Evolutionary conservation across 768 basidiomycete species (phyloP).

Genomic region (Piloderma croceum): DNA sequence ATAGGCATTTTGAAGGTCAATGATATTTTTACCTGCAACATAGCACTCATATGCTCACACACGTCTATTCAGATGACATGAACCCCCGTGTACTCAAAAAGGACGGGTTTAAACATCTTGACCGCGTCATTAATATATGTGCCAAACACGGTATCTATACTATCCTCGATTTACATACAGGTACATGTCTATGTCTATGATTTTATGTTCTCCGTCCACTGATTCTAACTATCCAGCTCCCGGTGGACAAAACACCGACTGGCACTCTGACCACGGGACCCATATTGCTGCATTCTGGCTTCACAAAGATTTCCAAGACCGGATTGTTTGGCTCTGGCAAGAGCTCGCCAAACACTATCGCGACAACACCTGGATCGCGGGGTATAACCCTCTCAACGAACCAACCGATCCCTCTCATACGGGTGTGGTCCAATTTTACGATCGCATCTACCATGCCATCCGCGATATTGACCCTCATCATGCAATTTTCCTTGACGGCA

Average conservation of each 20-base stretch:
- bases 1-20: conserved; percentile 62
- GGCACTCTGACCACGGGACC: conserved; percentile 72
- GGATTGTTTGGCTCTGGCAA: conserved; percentile 71
- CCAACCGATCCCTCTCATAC: conserved; percentile 61
- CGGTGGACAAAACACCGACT: conserved; percentile 71
- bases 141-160: conserved; percentile 64
- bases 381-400: conserved; percentile 85
- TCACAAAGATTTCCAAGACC: conserved; percentile 83
- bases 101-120: conserved; percentile 75
- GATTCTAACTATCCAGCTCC: conserved; percentile 77
- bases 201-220: no score
- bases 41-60: conserved; percentile 4
- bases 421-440: conserved; percentile 62
- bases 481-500: conserved; percentile 76
- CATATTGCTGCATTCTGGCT: conserved; percentile 71
- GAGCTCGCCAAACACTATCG: conserved; percentile 72
- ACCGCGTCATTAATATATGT: conserved; percentile 73
- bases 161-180: not conserved
- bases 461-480: conserved; percentile 65
- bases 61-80: conserved; percentile 53
- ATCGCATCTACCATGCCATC: conserved; percentile 63
- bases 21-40: conserved; percentile 14
- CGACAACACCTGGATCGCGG: conserved; percentile 76
- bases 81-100: conserved; percentile 73
- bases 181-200: conserved; percentile 60